Conservation (phyloP, 2,329 filamentous ascomycete species). For the Harringtonia lauricola region DNA sequence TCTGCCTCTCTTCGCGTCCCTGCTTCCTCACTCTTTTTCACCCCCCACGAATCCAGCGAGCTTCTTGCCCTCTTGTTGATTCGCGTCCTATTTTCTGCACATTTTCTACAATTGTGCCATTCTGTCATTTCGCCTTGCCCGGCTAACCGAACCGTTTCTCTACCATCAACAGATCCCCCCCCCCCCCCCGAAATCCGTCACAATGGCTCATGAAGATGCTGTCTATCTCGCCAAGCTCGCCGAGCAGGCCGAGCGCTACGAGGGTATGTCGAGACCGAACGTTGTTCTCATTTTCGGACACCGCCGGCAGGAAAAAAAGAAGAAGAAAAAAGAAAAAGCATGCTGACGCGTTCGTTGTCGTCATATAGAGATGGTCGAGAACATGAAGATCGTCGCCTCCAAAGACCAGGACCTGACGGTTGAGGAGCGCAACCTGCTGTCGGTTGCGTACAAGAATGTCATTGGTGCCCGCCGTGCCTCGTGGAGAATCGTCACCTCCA, state of each 20-base stretch:
- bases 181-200: conserved; percentile 42
- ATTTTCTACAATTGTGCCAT: conserved; percentile 1
- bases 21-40: not conserved
- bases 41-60: not conserved
- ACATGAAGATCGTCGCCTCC: conserved; percentile 97
- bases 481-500: conserved; percentile 96
- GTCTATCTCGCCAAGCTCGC: conserved; percentile 99
- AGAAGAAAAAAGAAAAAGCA: conserved; percentile 5
- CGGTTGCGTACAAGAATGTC: conserved; percentile 98
- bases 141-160: conserved; percentile 1
- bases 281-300: not conserved
- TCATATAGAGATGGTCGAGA: conserved; percentile 88
- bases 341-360: conserved; percentile 6
- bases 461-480: conserved; percentile 93
- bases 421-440: conserved; percentile 95
- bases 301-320: not conserved
- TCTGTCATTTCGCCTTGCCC: not conserved
- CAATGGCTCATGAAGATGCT: conserved; percentile 98
- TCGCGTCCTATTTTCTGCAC: conserved; percentile 6
- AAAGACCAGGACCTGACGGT: conserved; percentile 75
- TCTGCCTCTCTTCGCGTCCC: not conserved
- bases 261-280: conserved; percentile 57
- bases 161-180: conserved; percentile 15
- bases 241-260: conserved; percentile 99
- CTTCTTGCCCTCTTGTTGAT: not conserved